Evolutionary conservation across 2,329 filamentous ascomycete genomes (phyloP), one percentile per base, ranked within the genome.

Genomic region (Alternaria triticimaculans): DNA sequence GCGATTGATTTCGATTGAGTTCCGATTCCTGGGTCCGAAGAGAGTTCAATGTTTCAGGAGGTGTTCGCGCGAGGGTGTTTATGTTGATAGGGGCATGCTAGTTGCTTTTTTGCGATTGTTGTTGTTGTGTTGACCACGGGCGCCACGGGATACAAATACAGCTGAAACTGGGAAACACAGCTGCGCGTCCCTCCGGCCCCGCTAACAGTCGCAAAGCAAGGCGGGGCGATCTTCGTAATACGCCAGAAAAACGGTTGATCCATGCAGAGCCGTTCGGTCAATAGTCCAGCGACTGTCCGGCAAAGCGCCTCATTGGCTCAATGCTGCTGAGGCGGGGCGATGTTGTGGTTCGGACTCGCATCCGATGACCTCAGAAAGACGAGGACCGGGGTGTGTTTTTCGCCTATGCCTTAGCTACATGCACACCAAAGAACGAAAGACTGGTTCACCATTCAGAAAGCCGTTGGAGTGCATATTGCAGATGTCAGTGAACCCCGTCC

Each of bases 221-320:
- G 61, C 56, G 61, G 57, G 57, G 61, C 61, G 55, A 51, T 63
- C 50, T 41, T 60, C n/a, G 50, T 37, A 53, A 45, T 45, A 43
- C 57, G 37, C 28, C 41, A 48, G 60, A 62, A 56, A 60, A 55
- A 63, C 56, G 55, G 50, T 63, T 60, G 61, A 60, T 51, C 61
- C 61, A 63, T 63, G 61, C 61, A 55, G 50, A 55, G n/a, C 49
- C 50, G 57, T 49, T 55, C 49, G 57, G 56, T 50, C 50, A 44
- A 60, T 63, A 44, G 33, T 43, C 45, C 44, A 30, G 55, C 60
- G 18, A 28, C 37, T 15, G 28, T 18, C 30, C 56, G 44, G 50
- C 15, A 15, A n/a, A 18, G n/a, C 2, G 6, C n/a, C 44, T 54
- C 10, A 54, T 63, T 55, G 60, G 49, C 11, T 7, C 18, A n/a